Percentiles rank a stretch among this genome's conserved stretches.
These are phyloP conservation scores for Boletus reticulatus DNA, from an alignment of 768 basidiomycete species.

Conservation along the genomic window DNA sequence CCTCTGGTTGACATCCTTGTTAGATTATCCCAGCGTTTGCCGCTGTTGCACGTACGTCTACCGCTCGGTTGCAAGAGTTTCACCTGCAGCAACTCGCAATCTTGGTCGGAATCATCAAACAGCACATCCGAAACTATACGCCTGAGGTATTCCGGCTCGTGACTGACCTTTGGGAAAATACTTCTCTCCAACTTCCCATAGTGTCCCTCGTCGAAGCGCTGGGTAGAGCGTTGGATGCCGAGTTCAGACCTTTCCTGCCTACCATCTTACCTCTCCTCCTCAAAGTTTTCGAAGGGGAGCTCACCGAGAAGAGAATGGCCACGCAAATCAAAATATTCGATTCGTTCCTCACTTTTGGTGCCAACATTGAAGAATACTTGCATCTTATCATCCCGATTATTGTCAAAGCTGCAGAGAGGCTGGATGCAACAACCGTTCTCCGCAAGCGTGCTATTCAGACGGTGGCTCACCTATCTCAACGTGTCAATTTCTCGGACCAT, in stretches of 20 bases:
- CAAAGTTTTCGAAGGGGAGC: conserved; percentile 87
- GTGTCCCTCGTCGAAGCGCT: conserved; percentile 91
- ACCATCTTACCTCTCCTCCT: conserved; percentile 86
- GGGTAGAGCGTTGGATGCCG: conserved; percentile 91
- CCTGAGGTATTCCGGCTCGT: conserved; percentile 82
- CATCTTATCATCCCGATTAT: conserved; percentile 96
- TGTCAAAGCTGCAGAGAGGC: conserved; percentile 84
- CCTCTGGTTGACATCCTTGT: conserved; percentile 7
- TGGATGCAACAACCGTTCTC: conserved; percentile 68
- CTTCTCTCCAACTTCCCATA: conserved; percentile 82
- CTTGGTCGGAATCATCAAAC: conserved; percentile 93
- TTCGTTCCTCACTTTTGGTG: conserved; percentile 91
- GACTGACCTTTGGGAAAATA: conserved; percentile 87
- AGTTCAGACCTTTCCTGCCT: conserved; percentile 95
- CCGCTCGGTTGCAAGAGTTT: conserved; percentile 85
- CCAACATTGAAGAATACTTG: conserved; percentile 96
- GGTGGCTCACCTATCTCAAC: conserved; percentile 83
- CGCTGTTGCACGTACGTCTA: conserved; percentile 76
- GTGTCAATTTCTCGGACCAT: conserved; percentile 97
- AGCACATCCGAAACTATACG: conserved; percentile 92
- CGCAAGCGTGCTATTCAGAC: conserved; percentile 90
- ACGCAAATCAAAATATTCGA: conserved; percentile 92
- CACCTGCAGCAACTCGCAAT: conserved; percentile 95
- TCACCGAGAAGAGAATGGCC: conserved; percentile 70
- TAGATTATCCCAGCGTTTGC: conserved; percentile 96